These are phyloP conservation scores for Phlyctochytrium arcticum DNA, from an alignment of 192 early-diverging fungal species.

Conservation along the genomic window DNA sequence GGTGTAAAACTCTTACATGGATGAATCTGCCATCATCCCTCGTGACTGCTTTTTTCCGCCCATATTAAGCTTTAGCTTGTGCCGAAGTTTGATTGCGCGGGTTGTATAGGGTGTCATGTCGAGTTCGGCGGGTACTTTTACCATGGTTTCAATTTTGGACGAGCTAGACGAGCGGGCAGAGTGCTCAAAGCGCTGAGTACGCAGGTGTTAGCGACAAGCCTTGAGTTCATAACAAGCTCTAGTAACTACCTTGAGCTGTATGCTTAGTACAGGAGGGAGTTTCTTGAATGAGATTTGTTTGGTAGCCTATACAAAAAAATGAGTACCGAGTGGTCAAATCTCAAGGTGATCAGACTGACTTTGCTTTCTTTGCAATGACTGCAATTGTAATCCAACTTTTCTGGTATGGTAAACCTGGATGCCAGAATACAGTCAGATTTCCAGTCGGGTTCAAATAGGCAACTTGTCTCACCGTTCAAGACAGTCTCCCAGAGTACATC, in stretches of 20 bases:
- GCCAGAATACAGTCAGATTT: background rate
- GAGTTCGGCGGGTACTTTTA: conserved; percentile 75
- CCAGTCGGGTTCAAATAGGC: background rate
- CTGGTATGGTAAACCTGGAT: conserved; percentile 70
- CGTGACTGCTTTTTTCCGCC: background rate
- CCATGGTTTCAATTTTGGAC: conserved; percentile 84
- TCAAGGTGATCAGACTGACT: too few relatives aligned
- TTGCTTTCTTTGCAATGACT: conserved; percentile 10
- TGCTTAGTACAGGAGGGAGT: conserved; percentile 82
- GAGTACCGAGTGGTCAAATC: too few relatives aligned
- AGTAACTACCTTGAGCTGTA: conserved; percentile 76
- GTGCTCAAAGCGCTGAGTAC: conserved; percentile 77
- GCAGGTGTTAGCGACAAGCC: conserved; percentile 1
- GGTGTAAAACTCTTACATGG: background rate
- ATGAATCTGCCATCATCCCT: background rate
- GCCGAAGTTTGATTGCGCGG: conserved; percentile 38
- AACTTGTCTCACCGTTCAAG: conserved; percentile 51
- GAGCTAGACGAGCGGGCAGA: conserved; percentile 38
- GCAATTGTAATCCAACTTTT: conserved; percentile 55
- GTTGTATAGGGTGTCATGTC: conserved; percentile 93
- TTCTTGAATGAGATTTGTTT: conserved; percentile 86
- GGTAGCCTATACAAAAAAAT: too few relatives aligned
- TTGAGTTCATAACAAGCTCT: conserved; percentile 3
- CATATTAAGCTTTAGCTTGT: background rate
- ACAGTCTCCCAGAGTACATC: conserved; percentile 54